Evolutionary conservation across 306 rosid species (phyloP).

Genomic region (Fragaria vesca): DNA sequence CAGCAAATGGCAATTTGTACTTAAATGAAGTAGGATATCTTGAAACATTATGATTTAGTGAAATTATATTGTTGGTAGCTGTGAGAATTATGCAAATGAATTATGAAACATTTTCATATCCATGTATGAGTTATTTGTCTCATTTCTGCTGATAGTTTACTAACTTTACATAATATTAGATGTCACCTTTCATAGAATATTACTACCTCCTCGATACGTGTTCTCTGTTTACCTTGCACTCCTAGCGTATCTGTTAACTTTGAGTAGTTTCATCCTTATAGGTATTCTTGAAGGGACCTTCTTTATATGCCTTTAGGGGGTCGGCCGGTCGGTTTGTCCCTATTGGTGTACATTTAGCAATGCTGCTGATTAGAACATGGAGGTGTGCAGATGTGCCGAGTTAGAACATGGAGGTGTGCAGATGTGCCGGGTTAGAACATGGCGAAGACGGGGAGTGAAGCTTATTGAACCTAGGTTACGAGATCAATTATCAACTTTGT

Average conservation of each 20-base stretch:
- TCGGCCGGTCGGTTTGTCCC: slow-evolving; percentile 91
- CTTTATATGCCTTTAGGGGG: slow-evolving; percentile 82
- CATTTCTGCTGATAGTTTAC: too few species aligned
- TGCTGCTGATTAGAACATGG: slow-evolving; percentile 56
- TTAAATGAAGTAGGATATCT: neutral
- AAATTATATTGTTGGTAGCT: neutral
- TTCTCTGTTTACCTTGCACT: neutral
- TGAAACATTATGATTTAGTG: neutral
- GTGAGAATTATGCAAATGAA: too few species aligned
- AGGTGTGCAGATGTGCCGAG: too few species aligned
- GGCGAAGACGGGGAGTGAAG: too few species aligned
- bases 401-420: too few species aligned
- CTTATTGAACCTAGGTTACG: too few species aligned
- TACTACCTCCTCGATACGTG: neutral
- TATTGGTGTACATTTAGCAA: slow-evolving; percentile 86
- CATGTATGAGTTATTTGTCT: too few species aligned
- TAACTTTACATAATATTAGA: neutral
- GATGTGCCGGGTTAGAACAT: too few species aligned
- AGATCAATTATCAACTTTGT: too few species aligned
- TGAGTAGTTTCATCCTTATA: slow-evolving; percentile 28
- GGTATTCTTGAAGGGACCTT: slow-evolving; percentile 89
- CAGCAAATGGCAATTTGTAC: neutral
- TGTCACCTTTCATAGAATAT: neutral
- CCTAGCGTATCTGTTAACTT: slow-evolving; percentile 7
- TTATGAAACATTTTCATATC: too few species aligned